phyloP scores from a whole-genome alignment of 1,284 basidiomycete genomes.

The Trichosporon asahii region DNA sequence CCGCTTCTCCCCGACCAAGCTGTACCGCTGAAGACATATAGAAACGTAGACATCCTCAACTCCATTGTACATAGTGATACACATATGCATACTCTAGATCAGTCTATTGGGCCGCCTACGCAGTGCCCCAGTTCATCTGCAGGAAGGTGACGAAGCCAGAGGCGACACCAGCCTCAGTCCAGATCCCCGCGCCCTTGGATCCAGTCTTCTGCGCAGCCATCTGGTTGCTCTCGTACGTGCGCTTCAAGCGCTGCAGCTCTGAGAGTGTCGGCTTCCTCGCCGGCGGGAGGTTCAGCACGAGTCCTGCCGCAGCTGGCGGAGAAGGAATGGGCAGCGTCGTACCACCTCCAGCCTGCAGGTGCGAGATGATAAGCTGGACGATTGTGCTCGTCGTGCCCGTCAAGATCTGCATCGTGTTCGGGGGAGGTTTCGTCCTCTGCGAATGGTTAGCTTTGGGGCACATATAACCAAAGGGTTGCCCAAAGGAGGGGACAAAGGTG shows the following conservation, averaged over 20 bases:
- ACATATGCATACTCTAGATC: constrained; percentile 8
- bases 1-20: not conserved
- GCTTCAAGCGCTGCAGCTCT: constrained; percentile 78
- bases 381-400: constrained; percentile 67
- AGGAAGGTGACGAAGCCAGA: constrained; percentile 73
- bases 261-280: constrained; percentile 69
- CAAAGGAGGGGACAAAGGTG: too few species aligned
- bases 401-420: constrained; percentile 72
- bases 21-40: not conserved
- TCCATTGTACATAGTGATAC: constrained; percentile 5
- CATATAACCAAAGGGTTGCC: not conserved
- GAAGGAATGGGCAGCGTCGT: constrained; percentile 59
- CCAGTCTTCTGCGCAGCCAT: constrained; percentile 81
- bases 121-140: constrained; percentile 58
- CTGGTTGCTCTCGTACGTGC: constrained; percentile 81
- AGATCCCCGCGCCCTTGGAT: constrained; percentile 75
- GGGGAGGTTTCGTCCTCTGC: constrained; percentile 71
- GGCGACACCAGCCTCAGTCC: constrained; percentile 69
- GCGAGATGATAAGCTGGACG: constrained; percentile 64
- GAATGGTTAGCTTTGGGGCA: not conserved
- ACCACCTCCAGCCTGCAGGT: constrained; percentile 56
- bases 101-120: not conserved
- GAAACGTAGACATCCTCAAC: not conserved
- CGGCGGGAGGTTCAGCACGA: constrained; percentile 59
- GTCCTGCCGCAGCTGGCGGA: constrained; percentile 54